Evolutionary conservation across 306 rosid genomes (phyloP).

Genomic region (Cotoneaster glaucophyllus): DNA sequence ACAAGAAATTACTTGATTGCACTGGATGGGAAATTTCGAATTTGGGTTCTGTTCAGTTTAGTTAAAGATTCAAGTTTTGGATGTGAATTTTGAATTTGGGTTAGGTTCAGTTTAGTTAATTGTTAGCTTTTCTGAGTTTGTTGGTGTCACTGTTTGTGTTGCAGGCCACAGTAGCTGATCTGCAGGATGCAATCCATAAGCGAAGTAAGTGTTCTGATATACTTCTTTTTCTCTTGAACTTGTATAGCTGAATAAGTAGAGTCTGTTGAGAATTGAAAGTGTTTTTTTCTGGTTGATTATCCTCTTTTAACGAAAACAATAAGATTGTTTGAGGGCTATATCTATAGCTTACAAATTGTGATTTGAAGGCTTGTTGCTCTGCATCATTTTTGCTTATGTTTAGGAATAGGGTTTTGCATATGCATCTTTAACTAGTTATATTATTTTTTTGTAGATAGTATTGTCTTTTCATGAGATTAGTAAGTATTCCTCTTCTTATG

Average conservation of each 20-base stretch:
- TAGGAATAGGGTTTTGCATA: neutral
- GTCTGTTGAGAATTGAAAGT: neutral
- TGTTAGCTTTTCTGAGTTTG: slow-evolving; percentile 12
- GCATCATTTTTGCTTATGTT: neutral
- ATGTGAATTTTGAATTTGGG: neutral
- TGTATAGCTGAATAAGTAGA: neutral
- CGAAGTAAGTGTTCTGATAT: slow-evolving; percentile 54
- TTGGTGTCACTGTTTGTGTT: slow-evolving; percentile 13
- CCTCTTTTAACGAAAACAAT: no score
- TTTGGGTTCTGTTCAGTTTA: neutral
- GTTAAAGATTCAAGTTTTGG: slow-evolving; percentile 6
- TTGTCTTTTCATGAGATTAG: neutral
- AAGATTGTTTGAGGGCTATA: neutral
- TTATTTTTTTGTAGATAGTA: neutral
- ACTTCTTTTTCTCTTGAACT: slow-evolving; percentile 1
- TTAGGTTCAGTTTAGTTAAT: neutral
- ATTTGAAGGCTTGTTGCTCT: neutral
- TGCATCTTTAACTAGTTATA: neutral
- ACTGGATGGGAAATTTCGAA: neutral
- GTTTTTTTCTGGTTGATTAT: neutral
- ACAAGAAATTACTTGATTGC: neutral
- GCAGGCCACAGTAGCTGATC: slow-evolving; percentile 93
- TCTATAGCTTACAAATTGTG: neutral
- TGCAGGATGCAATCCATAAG: slow-evolving; percentile 75
- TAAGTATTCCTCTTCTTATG: neutral